phyloP scores from a whole-genome alignment of 805 yeast species.

The Candida michaelii region DNA sequence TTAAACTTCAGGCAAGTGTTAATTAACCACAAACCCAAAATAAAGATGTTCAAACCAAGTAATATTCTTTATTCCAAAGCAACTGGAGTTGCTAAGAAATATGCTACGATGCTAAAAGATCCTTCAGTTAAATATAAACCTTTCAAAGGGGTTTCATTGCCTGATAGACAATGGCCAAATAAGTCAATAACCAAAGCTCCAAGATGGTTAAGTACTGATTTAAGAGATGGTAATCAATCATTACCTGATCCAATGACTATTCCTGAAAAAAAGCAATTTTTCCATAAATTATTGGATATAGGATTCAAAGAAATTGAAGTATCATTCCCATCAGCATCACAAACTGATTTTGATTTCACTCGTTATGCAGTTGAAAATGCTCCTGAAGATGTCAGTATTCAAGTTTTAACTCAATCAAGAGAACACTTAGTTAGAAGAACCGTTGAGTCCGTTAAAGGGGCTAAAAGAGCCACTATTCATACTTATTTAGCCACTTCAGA shows the following conservation, averaged over 20 bases:
- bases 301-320: constrained; percentile 84
- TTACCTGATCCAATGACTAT: constrained; percentile 82
- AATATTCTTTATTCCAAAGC: constrained; percentile 14
- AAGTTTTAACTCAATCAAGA: constrained; percentile 75
- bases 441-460: constrained; percentile 70
- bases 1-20: constrained; percentile 1
- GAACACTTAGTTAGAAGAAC: constrained; percentile 73
- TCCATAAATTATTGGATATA: constrained; percentile 66
- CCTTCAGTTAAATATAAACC: constrained; percentile 64
- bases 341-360: constrained; percentile 80
- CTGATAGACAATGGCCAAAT: constrained; percentile 72
- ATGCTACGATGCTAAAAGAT: constrained; percentile 57
- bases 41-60: constrained; percentile 15
- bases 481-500: constrained; percentile 77
- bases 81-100: constrained; percentile 9
- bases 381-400: constrained; percentile 72
- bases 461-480: constrained; percentile 70
- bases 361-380: constrained; percentile 76
- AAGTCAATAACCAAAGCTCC: constrained; percentile 68
- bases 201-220: constrained; percentile 77
- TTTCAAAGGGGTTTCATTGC: constrained; percentile 53
- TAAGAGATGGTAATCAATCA: constrained; percentile 81
- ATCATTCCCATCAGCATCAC: constrained; percentile 78
- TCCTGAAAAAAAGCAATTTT: constrained; percentile 70
- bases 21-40: background rate